These are phyloP conservation scores for Cubamyces sp. DNA, from an alignment of 768 basidiomycete species.

Conservation along the genomic window DNA sequence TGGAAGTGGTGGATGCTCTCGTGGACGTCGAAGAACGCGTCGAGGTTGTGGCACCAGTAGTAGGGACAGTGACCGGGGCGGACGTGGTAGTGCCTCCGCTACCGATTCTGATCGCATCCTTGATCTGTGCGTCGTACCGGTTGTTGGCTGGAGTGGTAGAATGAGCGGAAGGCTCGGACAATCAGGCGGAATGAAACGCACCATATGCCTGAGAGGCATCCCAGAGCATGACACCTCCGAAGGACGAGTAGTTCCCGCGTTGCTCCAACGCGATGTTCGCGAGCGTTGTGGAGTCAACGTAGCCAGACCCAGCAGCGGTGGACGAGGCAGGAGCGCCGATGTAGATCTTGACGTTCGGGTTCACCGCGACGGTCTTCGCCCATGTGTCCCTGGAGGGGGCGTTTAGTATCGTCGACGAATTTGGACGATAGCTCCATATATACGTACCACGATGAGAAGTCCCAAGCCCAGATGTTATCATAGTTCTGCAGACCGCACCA, in stretches of 20 bases:
- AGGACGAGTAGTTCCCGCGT: conserved; percentile 62
- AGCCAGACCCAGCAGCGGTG: conserved; percentile 61
- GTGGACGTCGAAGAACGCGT: background rate
- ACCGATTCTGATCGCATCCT: conserved; percentile 22
- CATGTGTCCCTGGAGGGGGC: conserved; percentile 1
- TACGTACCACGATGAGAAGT: conserved; percentile 56
- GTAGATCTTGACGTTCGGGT: conserved; percentile 64
- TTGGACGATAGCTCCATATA: conserved; percentile 34
- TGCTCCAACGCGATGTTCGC: conserved; percentile 52
- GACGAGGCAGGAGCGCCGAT: conserved; percentile 65
- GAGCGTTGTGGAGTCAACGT: conserved; percentile 51
- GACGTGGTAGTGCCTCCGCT: conserved; percentile 17
- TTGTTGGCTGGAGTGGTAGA: conserved; percentile 24
- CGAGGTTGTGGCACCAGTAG: background rate
- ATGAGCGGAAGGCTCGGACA: background rate
- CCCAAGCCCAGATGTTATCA: conserved; percentile 51
- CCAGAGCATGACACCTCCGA: conserved; percentile 59
- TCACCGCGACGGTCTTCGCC: conserved; percentile 61
- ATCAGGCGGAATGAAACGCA: background rate
- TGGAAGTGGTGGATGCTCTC: background rate
- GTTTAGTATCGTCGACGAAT: background rate
- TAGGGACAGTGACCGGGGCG: background rate
- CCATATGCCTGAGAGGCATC: conserved; percentile 37
- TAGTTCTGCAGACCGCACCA: conserved; percentile 59
- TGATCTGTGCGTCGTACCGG: conserved; percentile 31